Conservation (phyloP, 1,139 yeast genomes). For the Debaryomyces psychrophilus region DNA sequence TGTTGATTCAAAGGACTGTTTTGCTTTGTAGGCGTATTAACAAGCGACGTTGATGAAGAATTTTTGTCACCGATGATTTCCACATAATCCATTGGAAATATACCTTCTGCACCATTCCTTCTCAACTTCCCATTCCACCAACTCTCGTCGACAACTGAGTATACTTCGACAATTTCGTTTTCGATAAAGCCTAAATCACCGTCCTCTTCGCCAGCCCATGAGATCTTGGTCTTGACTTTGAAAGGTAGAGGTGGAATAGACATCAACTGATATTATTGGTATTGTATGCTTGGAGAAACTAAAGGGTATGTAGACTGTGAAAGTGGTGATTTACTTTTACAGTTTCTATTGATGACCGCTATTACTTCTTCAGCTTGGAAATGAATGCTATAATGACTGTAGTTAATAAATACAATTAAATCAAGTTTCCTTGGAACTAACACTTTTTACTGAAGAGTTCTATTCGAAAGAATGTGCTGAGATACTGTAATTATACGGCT, state of each 20-base stretch:
- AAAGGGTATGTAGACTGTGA: constrained; percentile 1
- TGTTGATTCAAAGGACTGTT: constrained; percentile 24
- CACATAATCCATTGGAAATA: constrained; percentile 89
- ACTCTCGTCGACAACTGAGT: constrained; percentile 78
- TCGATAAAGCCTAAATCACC: constrained; percentile 92
- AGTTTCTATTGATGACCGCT: not conserved
- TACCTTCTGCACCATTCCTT: constrained; percentile 81
- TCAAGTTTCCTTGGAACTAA: not conserved
- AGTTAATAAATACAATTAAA: not conserved
- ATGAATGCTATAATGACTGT: not conserved
- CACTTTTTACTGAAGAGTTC: not conserved
- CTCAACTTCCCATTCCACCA: constrained; percentile 89
- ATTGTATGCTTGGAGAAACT: not conserved
- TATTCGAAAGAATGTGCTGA: not conserved
- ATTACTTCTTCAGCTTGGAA: not conserved
- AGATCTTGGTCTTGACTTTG: constrained; percentile 73
- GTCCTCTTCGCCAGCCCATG: constrained; percentile 90
- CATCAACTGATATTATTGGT: constrained; percentile 8
- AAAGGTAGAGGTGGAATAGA: constrained; percentile 55
- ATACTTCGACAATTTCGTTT: constrained; percentile 87
- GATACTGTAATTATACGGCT: constrained; percentile 3
- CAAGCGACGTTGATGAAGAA: constrained; percentile 19
- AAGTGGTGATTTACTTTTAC: not conserved
- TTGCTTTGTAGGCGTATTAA: constrained; percentile 21
- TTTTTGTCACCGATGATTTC: constrained; percentile 47